Base-by-base conservation (phyloP, 441 rosid genomes). In the Corymbia citriodora region DNA sequence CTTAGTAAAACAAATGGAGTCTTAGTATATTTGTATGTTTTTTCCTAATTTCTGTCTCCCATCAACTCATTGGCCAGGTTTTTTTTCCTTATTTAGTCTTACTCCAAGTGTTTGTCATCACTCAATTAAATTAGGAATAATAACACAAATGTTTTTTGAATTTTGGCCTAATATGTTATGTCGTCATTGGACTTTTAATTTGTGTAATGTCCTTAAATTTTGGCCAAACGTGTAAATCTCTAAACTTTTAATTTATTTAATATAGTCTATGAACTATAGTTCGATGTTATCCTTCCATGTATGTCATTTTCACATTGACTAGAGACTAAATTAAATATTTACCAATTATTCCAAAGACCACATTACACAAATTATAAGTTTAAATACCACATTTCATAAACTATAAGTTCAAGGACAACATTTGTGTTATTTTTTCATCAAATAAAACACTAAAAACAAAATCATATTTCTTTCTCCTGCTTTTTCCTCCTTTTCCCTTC, bases 211-310 rank as follows among this genome's bases (percentile, higher is more conserved):
- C 25, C 7, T 19, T 9, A 33, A 70, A 72, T 7, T 72, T 31
- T 33, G 23, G 2, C 4, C 8, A 3, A 33, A 5, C 33, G 6
- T 33, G 14, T 6, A 16, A 68, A 68, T 16, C 18, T 3, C 0
- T 9, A 1, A 14, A 68, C 21, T 65, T n/a, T n/a, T 65, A 65
- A 15, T n/a, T n/a, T 17, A 1, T 70, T 70, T 7, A 8, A 59
- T 59, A 2, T 59, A 55, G 2, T 27, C 8, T 3, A 5, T 61
- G 3, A 61, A 61, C 31, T 40, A 61, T 61, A 10, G 14, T 61
- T 61, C 17, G 0, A 33, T 18, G 8, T 18, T 10, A 17, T 17
- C 23, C 7, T 9, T 61, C 68, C n/a, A 61, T 61, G 27, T 61
- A 40, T 3, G 70, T 27, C 70, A 27, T 61, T 61, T 61, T 61